phyloP scores from a whole-genome alignment of 257 asterid species.

The Scutellaria barbata region DNA sequence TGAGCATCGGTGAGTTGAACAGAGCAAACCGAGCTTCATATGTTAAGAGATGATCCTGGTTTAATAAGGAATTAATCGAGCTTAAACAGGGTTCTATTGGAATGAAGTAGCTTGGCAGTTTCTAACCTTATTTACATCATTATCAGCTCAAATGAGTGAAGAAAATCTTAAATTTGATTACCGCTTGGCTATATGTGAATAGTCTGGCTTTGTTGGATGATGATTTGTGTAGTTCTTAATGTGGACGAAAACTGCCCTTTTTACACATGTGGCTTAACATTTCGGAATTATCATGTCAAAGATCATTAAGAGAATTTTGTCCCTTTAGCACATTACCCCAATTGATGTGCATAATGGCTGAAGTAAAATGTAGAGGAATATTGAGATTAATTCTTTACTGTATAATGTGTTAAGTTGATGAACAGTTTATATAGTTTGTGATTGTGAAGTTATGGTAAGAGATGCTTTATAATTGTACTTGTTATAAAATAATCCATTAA shows the following conservation, averaged over 20 bases:
- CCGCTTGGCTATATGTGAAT: not conserved
- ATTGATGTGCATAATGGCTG: not conserved
- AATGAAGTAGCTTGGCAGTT: conserved; percentile 19
- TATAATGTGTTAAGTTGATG: not conserved
- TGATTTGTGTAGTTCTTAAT: conserved; percentile 12
- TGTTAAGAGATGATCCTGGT: conserved; percentile 7
- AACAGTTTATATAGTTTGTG: conserved; percentile 17
- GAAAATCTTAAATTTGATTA: conserved; percentile 21
- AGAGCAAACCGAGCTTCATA: conserved; percentile 7
- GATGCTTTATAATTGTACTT: conserved; percentile 8
- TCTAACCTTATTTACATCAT: conserved; percentile 5
- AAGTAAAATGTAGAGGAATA: conserved; percentile 3
- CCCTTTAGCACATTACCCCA: not conserved
- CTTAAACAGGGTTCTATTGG: conserved; percentile 8
- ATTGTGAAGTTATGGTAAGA: conserved; percentile 4
- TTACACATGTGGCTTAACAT: conserved; percentile 4
- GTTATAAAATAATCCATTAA: conserved; percentile 7
- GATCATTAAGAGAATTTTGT: not conserved
- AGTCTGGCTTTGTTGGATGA: not conserved
- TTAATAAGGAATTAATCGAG: conserved; percentile 13
- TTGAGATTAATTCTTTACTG: not conserved
- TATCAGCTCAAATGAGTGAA: conserved; percentile 1
- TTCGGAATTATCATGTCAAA: conserved; percentile 1
- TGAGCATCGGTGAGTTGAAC: not conserved
- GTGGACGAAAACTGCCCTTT: conserved; percentile 19